Conservation (phyloP, 2,329 filamentous ascomycete species). For the Calonectria pteridis region DNA sequence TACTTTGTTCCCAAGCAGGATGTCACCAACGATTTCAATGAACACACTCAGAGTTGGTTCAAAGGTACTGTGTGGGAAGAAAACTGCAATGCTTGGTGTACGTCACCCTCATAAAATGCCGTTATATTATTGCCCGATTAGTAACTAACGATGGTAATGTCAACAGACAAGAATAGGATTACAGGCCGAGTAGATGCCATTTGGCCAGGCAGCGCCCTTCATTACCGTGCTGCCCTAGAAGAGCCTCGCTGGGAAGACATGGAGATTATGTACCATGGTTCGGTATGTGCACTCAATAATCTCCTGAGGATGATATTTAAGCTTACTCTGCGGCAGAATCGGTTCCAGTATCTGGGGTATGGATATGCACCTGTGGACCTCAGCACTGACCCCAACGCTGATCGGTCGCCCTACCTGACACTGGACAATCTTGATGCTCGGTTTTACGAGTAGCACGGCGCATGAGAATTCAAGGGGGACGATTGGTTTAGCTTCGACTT, state of each 20-base stretch:
- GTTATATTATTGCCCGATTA: not conserved
- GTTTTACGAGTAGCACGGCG: not conserved
- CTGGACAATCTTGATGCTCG: not conserved
- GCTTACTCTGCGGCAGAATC: not conserved
- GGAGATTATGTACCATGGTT: not conserved
- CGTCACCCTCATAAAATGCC: not conserved
- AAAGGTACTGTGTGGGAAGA: not conserved
- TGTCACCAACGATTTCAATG: not conserved
- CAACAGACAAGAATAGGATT: not conserved
- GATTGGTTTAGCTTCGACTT: not conserved
- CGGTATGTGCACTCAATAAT: not conserved
- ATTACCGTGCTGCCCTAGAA: not conserved
- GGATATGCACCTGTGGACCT: not conserved
- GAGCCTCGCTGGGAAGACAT: not conserved
- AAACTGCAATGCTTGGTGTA: not conserved
- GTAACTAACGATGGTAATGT: not conserved
- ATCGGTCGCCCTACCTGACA: not conserved
- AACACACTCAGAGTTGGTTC: not conserved
- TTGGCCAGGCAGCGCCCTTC: not conserved
- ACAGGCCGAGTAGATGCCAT: not conserved
- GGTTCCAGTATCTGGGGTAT: not conserved
- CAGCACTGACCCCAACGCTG: not conserved
- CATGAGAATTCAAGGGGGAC: not conserved
- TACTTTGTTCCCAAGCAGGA: not conserved
- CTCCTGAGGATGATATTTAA: not conserved